Evolutionary conservation across 2,329 filamentous ascomycete species (phyloP).

Genomic region (Didymella lethalis): DNA sequence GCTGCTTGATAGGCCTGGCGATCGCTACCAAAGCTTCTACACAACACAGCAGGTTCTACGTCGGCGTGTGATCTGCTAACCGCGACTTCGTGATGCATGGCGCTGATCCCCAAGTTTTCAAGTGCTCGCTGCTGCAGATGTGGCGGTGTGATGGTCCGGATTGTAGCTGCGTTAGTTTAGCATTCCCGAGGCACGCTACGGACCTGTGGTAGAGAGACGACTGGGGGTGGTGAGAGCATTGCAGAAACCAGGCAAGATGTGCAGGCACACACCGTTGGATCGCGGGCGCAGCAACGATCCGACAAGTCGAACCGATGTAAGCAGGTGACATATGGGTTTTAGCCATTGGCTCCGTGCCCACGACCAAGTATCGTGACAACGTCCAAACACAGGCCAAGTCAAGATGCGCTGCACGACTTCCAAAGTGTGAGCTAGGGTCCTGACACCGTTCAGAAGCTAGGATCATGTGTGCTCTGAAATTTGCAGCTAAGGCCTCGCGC

Average conservation of each 20-base stretch:
- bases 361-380: conserved; percentile 3
- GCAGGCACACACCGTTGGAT: conserved; percentile 17
- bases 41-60: conserved; percentile 12
- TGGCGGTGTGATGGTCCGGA: conserved; percentile 20
- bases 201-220: background rate
- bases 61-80: conserved; percentile 19
- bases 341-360: conserved; percentile 5
- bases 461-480: conserved; percentile 5
- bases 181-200: conserved; percentile 15
- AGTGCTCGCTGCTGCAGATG: conserved; percentile 1
- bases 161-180: conserved; percentile 17
- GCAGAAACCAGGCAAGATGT: conserved; percentile 11
- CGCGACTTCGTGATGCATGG: conserved; percentile 1
- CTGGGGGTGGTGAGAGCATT: conserved; percentile 1
- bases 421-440: background rate
- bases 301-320: conserved; percentile 6
- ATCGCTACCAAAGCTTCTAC: conserved; percentile 7
- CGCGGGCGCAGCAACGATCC: background rate
- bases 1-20: conserved; percentile 10
- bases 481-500: background rate
- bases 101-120: conserved; percentile 3
- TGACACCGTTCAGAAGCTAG: conserved; percentile 2
- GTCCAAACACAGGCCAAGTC: background rate
- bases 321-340: conserved; percentile 11
- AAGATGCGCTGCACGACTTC: background rate